Percentiles rank a stretch among this genome's conserved stretches.
Conservation (phyloP, 345 rosid species). For the Balakata baccata region DNA sequence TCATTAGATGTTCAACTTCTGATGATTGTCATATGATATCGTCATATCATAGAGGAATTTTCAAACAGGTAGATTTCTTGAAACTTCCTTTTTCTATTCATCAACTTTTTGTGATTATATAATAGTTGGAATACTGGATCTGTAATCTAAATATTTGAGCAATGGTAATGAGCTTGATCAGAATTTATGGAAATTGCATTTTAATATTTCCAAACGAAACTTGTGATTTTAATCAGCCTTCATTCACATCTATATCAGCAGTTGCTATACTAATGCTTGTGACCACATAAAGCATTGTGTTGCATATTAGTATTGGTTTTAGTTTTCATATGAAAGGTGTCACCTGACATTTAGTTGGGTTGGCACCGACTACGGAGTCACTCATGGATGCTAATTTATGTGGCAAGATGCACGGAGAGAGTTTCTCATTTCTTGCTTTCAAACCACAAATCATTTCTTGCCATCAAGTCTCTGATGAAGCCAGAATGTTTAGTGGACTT, state of each 20-base stretch:
- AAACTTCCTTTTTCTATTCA: background rate
- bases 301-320: background rate
- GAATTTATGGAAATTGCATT: background rate
- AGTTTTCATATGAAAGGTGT: background rate
- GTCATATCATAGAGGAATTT: slow-evolving; percentile 64
- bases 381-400: background rate
- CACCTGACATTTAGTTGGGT: background rate
- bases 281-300: background rate
- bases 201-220: background rate
- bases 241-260: background rate
- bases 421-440: background rate
- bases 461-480: background rate
- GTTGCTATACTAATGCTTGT: background rate
- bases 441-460: background rate
- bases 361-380: background rate
- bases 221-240: background rate
- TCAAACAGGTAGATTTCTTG: slow-evolving; percentile 56
- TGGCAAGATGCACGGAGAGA: too few species aligned
- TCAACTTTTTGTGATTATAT: background rate
- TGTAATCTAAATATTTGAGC: background rate
- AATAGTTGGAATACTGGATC: slow-evolving; percentile 5
- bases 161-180: background rate
- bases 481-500: background rate
- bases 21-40: slow-evolving; percentile 77
- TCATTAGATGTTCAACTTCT: slow-evolving; percentile 56